Evolutionary conservation across 2,329 filamentous ascomycete genomes (phyloP).

Genomic region (Diaporthe ilicicola): DNA sequence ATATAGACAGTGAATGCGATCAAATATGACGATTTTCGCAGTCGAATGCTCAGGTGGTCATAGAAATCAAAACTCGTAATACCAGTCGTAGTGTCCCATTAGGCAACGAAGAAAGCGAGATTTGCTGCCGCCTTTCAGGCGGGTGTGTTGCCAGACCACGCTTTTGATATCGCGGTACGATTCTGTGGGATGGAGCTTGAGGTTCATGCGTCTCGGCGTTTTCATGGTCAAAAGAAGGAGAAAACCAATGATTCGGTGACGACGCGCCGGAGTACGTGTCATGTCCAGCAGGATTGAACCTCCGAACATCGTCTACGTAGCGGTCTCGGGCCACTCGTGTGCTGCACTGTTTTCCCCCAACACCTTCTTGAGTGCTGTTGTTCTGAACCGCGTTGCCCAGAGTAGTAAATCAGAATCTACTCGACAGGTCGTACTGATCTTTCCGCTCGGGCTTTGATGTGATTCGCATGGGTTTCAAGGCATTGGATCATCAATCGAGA

Average conservation of each 20-base stretch:
- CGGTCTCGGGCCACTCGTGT: not conserved
- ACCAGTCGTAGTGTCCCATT: not conserved
- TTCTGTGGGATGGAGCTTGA: no score
- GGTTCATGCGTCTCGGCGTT: no score
- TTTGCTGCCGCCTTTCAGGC: not conserved
- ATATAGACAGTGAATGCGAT: slow-evolving; percentile 5
- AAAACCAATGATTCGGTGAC: no score
- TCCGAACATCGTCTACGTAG: no score
- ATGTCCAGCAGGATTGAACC: no score
- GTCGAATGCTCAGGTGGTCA: not conserved
- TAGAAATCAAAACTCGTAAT: not conserved
- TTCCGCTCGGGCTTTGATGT: slow-evolving; percentile 61
- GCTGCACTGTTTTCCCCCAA: not conserved
- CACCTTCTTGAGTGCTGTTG: not conserved
- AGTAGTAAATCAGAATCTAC: slow-evolving; percentile 35
- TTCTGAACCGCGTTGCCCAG: not conserved
- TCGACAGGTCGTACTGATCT: slow-evolving; percentile 57
- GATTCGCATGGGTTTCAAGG: slow-evolving; percentile 62
- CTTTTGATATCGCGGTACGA: not conserved
- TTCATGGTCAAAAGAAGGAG: no score
- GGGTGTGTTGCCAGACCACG: no score
- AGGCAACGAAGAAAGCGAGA: no score
- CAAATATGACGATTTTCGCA: not conserved
- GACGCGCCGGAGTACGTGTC: no score
- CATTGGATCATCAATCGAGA: slow-evolving; percentile 64